Conservation (phyloP, 257 asterid species). For the Verbena officinalis region DNA sequence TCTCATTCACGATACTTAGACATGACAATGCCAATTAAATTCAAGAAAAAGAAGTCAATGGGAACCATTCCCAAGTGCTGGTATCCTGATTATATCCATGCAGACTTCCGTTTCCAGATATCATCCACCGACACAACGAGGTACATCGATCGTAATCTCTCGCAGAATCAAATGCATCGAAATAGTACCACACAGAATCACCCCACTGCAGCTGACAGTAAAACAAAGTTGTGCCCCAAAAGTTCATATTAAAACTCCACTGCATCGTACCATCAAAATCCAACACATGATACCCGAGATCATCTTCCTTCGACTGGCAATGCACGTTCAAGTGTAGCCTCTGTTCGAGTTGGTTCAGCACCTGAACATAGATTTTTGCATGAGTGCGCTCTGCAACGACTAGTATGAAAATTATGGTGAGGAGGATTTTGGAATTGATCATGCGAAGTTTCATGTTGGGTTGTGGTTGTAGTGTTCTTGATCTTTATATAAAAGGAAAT, state of each 20-base stretch:
- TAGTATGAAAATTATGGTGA: neutral
- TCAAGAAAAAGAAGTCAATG: constrained; percentile 12
- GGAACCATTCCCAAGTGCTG: constrained; percentile 39
- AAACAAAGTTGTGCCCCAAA: constrained; percentile 45
- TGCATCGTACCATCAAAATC: constrained; percentile 3
- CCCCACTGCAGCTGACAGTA: constrained; percentile 44
- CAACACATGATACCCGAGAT: constrained; percentile 40
- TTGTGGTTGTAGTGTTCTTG: neutral
- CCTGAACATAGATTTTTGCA: constrained; percentile 35
- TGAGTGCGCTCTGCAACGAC: neutral
- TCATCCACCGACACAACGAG: constrained; percentile 49
- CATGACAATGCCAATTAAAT: neutral
- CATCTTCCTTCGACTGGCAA: constrained; percentile 48
- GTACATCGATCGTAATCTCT: constrained; percentile 37
- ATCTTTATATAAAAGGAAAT: too few species aligned
- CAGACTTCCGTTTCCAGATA: constrained; percentile 24
- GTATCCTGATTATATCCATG: constrained; percentile 39
- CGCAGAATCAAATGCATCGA: constrained; percentile 38
- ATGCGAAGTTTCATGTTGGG: constrained; percentile 16
- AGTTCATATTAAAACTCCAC: constrained; percentile 42
- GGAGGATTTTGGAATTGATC: neutral
- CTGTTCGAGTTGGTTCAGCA: constrained; percentile 33
- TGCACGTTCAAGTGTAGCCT: constrained; percentile 37
- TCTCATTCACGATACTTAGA: too few species aligned
- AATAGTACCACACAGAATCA: constrained; percentile 34